Evolutionary conservation across 2,329 filamentous ascomycete genomes (phyloP).

Genomic region (Ambrosiella xylebori): DNA sequence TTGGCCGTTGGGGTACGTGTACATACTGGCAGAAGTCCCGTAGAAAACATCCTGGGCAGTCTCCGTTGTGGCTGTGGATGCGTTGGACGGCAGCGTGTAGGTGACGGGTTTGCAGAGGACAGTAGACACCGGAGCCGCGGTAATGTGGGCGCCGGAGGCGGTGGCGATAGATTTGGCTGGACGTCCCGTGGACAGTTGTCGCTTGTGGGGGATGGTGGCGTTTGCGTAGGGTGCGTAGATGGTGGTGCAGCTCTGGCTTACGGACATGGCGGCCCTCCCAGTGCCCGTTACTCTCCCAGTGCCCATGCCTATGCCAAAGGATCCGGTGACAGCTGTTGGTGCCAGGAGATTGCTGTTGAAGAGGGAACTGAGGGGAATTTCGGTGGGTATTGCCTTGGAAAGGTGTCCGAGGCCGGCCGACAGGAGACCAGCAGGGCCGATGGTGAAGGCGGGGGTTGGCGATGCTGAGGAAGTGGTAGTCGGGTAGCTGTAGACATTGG

Average conservation of each 20-base stretch:
- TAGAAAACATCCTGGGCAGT: constrained; percentile 3
- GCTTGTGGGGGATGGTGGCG: neutral
- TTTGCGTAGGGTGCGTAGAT: constrained; percentile 11
- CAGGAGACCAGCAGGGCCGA: neutral
- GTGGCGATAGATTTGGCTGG: neutral
- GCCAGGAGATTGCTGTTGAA: neutral
- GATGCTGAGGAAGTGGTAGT: neutral
- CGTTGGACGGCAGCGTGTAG: neutral
- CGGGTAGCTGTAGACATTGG: constrained; percentile 3
- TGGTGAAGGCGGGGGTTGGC: neutral
- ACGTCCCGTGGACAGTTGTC: neutral
- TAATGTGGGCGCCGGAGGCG: constrained; percentile 2
- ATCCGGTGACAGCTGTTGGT: neutral
- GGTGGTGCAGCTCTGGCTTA: constrained; percentile 6
- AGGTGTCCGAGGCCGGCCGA: neutral
- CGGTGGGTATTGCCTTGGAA: neutral
- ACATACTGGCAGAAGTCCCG: neutral
- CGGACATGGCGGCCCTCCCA: neutral
- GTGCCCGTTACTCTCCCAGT: neutral
- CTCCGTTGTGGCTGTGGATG: constrained; percentile 1
- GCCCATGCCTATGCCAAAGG: neutral
- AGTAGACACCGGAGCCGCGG: constrained; percentile 4
- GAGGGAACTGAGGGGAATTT: neutral
- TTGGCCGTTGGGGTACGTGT: constrained; percentile 9
- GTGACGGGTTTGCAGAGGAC: constrained; percentile 3